Base-by-base conservation (phyloP, 306 rosid genomes). In the Glycyrrhiza uralensis region DNA sequence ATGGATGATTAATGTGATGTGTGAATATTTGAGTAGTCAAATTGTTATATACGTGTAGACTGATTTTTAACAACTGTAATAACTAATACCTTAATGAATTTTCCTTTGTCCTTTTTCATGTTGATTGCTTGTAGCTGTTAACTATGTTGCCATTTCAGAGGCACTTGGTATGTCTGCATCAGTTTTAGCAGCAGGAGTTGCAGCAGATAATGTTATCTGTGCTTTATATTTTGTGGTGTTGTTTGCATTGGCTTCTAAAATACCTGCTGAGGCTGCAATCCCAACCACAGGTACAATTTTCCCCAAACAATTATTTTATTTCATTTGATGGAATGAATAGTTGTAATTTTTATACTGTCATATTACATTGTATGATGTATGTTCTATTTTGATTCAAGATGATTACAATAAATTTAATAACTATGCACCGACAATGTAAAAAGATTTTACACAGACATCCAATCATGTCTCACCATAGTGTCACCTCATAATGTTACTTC, bases 151-250 rank as follows among this genome's bases (percentile, higher is more conserved):
- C 47, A 82, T 91, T 76, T 71, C 93, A 28, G 87, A 85, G 72
- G 92, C 87, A 14, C 86, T 91, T 15, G 88, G 86, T 39, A 46
- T 91, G 56, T 79, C 87, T 10, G 66, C 91, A 12, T 91, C 96
- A 49, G 85, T 89, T 74, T 65, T 89, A 70, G 89, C 96, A 10
- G 92, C 97, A 39, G 91, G 96, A 69, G 82, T 89, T 20, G 91
- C 97, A 6, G 93, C 96, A 61, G 97, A 91, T 61, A 91, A 87
- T 79, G 97, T 91, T 61, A 87, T 91, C 12, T 80, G 86, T 75
- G 96, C 91, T 30, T 22, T 85, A 42, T 89, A 84, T 76, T 89
- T 91, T 73, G 64, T 87, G 45, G 81, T 89, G n/a, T 79, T 89
- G 83, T 89, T 91, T 54, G 97, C 89, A 23, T 36, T 89, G 68